Evolutionary conservation across 1,284 basidiomycete species (phyloP).

Genomic region (Testicularia cyperi): DNA sequence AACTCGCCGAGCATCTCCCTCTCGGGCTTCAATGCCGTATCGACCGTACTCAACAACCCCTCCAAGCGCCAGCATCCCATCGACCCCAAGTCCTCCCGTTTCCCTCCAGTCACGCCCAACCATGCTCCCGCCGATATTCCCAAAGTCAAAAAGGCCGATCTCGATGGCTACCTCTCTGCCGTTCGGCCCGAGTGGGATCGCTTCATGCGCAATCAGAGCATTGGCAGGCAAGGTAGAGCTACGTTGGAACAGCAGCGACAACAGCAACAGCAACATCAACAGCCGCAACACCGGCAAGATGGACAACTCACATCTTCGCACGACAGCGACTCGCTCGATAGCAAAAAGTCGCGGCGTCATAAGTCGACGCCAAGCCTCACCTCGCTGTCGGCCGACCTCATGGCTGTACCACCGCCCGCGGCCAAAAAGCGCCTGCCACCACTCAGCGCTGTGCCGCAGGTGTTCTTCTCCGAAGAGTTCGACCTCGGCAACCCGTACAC

Average conservation of each 20-base stretch:
- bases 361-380: conserved; percentile 16
- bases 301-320: not conserved
- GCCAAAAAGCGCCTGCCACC: conserved; percentile 57
- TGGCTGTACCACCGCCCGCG: conserved; percentile 21
- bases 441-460: conserved; percentile 74
- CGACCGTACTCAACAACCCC: conserved; percentile 57
- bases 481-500: conserved; percentile 81
- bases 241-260: conserved; percentile 18
- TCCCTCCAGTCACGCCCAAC: conserved; percentile 42
- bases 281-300: conserved; percentile 2
- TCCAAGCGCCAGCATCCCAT: conserved; percentile 50
- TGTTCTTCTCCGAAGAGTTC: conserved; percentile 76
- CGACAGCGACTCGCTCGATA: conserved; percentile 18
- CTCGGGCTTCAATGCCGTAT: conserved; percentile 50
- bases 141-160: conserved; percentile 36
- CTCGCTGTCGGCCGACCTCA: conserved; percentile 30
- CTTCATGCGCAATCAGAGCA: conserved; percentile 53
- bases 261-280: conserved; percentile 9
- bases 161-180: conserved; percentile 49
- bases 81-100: conserved; percentile 53
- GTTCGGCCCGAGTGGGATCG: conserved; percentile 53
- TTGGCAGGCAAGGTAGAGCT: conserved; percentile 35
- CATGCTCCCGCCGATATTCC: conserved; percentile 48
- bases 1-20: conserved; percentile 22
- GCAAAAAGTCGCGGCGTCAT: conserved; percentile 11